Evolutionary conservation across 345 rosid species (phyloP).

Genomic region (Brassica rapa): DNA sequence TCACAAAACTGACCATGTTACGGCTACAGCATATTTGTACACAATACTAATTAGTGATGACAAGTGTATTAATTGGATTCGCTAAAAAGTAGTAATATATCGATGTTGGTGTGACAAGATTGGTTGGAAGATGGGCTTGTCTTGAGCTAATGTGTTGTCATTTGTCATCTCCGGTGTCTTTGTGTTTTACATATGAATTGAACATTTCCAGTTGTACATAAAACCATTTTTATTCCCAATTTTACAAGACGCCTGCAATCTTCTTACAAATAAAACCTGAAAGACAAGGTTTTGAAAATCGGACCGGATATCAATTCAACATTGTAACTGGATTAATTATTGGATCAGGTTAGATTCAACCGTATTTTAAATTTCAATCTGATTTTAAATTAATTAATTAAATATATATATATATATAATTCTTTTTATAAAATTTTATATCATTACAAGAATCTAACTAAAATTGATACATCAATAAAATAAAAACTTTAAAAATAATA

Average conservation of each 20-base stretch:
- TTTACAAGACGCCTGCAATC: conserved; percentile 4
- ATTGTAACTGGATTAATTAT: too few relatives aligned
- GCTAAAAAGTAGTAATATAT: conserved; percentile 12
- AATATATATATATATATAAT: too few relatives aligned
- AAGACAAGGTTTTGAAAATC: too few relatives aligned
- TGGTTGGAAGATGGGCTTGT: conserved; percentile 40
- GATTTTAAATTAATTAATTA: too few relatives aligned
- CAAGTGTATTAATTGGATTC: conserved; percentile 3
- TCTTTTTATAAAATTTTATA: too few relatives aligned
- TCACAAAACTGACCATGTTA: not conserved
- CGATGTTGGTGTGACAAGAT: conserved; percentile 30
- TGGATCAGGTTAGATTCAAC: too few relatives aligned
- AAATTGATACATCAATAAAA: too few relatives aligned
- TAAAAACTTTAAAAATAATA: too few relatives aligned
- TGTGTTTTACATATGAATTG: conserved; percentile 16
- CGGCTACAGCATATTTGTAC: conserved; percentile 1
- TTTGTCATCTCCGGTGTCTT: conserved; percentile 30
- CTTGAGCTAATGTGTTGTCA: conserved; percentile 36
- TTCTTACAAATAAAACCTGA: not conserved
- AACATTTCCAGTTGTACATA: conserved; percentile 6
- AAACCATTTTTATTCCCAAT: not conserved
- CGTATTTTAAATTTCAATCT: too few relatives aligned
- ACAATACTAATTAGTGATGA: not conserved
- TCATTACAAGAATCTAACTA: too few relatives aligned
- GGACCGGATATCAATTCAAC: too few relatives aligned